Percentiles rank a stretch among this genome's conserved stretches.
phyloP scores from a whole-genome alignment of 2,329 filamentous ascomycete species.

The Curvularia eragrostidis region DNA sequence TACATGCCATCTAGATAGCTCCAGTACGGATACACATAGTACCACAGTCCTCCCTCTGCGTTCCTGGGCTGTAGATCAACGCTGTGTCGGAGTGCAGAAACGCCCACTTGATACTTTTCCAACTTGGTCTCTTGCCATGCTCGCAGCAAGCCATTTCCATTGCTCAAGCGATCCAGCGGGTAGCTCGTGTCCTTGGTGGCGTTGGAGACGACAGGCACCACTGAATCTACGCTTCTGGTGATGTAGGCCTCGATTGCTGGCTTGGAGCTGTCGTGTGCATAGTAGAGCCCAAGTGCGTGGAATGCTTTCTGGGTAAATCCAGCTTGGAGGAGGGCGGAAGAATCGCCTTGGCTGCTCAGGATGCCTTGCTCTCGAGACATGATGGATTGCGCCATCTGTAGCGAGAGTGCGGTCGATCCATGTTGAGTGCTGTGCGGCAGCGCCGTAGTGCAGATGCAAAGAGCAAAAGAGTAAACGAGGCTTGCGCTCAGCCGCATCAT shows the following conservation, averaged over 20 bases:
- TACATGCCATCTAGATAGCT: constrained; percentile 63
- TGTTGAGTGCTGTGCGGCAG: constrained; percentile 2
- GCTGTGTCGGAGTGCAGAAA: constrained; percentile 29
- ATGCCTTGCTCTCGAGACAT: constrained; percentile 44
- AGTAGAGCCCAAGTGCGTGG: constrained; percentile 22
- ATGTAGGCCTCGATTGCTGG: constrained; percentile 17
- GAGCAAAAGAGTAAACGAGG: not conserved
- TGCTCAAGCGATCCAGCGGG: constrained; percentile 42
- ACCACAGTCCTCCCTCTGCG: constrained; percentile 43
- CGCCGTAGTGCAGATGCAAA: constrained; percentile 3
- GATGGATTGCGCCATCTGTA: constrained; percentile 39
- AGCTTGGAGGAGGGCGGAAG: constrained; percentile 37
- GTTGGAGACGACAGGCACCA: constrained; percentile 23
- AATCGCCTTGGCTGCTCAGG: constrained; percentile 23
- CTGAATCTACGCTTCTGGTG: constrained; percentile 29
- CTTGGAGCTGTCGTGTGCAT: constrained; percentile 11
- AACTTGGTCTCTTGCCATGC: constrained; percentile 23
- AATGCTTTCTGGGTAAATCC: constrained; percentile 47
- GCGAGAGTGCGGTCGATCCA: constrained; percentile 14
- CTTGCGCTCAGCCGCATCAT: not conserved
- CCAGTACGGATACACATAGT: constrained; percentile 58
- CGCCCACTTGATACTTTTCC: constrained; percentile 19
- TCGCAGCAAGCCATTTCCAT: constrained; percentile 35
- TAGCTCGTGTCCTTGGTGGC: constrained; percentile 27
- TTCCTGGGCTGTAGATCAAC: constrained; percentile 40